Percentiles rank a stretch among this genome's conserved stretches.
These are phyloP conservation scores for Irpex sp. DNA, from an alignment of 1,284 basidiomycete genomes.

Conservation along the genomic window DNA sequence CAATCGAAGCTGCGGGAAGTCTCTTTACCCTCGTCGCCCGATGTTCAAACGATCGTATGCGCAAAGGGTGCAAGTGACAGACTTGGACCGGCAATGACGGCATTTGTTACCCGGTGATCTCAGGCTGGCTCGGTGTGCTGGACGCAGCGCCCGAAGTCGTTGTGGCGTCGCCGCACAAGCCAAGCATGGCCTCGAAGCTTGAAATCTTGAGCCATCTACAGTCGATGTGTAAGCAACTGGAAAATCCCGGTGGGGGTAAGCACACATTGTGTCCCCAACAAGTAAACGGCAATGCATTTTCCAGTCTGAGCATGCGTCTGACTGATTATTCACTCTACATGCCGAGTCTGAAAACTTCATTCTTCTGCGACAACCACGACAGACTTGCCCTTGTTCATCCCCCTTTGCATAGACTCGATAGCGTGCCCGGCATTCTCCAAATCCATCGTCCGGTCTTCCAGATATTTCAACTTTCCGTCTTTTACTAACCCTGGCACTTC, in stretches of 20 bases:
- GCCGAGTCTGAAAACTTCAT: slow-evolving; percentile 8
- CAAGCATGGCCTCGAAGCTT: no score
- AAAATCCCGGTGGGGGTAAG: no score
- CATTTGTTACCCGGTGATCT: neutral
- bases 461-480: slow-evolving; percentile 57
- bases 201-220: neutral
- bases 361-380: slow-evolving; percentile 46
- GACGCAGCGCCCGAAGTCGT: neutral
- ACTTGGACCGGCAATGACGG: slow-evolving; percentile 24
- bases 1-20: neutral
- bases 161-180: neutral
- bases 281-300: no score
- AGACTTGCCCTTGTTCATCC: slow-evolving; percentile 57
- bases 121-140: neutral
- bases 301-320: no score
- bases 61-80: no score
- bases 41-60: neutral
- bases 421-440: slow-evolving; percentile 50
- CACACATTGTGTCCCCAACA: no score
- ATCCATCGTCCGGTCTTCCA: slow-evolving; percentile 49
- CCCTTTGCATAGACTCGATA: slow-evolving; percentile 49
- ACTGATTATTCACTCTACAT: no score
- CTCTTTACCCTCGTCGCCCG: neutral
- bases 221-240: neutral
- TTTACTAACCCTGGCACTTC: slow-evolving; percentile 49